Conservation (phyloP, 2,329 filamentous ascomycete species). For the Apiospora koreana region DNA sequence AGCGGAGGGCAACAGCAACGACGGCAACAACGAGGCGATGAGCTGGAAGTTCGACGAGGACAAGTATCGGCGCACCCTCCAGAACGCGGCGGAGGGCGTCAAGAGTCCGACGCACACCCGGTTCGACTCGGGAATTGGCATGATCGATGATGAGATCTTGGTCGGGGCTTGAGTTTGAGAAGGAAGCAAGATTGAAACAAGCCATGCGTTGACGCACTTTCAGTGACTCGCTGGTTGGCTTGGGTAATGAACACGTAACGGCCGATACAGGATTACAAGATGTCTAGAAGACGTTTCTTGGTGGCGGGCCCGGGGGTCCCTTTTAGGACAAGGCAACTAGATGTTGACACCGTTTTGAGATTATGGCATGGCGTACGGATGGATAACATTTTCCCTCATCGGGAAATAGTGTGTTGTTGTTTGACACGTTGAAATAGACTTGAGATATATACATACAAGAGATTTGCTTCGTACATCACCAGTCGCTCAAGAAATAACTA, state of each 20-base stretch:
- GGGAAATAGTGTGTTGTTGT: not conserved
- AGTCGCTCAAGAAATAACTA: too few relatives aligned
- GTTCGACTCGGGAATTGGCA: constrained; percentile 28
- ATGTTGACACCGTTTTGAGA: not conserved
- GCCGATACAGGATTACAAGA: not conserved
- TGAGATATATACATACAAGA: not conserved
- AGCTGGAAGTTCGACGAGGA: constrained; percentile 29
- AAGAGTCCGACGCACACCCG: constrained; percentile 26
- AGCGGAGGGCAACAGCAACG: not conserved
- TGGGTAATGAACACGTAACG: not conserved
- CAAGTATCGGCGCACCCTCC: constrained; percentile 22
- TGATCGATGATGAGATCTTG: constrained; percentile 8
- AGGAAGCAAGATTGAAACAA: not conserved
- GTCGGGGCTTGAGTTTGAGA: not conserved
- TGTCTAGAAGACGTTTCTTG: not conserved
- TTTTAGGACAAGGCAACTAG: not conserved
- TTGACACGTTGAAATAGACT: too few relatives aligned
- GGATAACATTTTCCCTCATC: too few relatives aligned
- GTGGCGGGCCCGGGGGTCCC: not conserved
- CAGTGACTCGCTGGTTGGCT: too few relatives aligned
- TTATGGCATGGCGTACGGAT: not conserved
- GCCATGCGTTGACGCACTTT: too few relatives aligned
- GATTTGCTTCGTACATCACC: not conserved
- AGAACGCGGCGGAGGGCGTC: constrained; percentile 18
- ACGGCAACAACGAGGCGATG: constrained; percentile 14